Evolutionary conservation across 2,329 filamentous ascomycete genomes (phyloP).

Genomic region (Phoma sp.): DNA sequence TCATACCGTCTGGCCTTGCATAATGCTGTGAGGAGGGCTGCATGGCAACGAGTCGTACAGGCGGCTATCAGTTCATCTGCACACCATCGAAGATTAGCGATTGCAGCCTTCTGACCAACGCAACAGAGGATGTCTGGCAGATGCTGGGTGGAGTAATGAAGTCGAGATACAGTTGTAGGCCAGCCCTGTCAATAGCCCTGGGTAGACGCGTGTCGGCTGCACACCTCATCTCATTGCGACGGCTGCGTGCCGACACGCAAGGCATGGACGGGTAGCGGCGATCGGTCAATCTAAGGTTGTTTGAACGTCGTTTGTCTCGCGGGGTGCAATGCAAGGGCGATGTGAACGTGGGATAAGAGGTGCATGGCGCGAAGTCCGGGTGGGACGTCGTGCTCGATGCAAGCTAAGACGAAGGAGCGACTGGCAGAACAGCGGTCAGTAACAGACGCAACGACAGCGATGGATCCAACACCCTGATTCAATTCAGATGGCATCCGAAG

Average conservation of each 20-base stretch:
- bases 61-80: not conserved
- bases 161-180: slow-evolving; percentile 9
- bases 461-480: no score
- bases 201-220: slow-evolving; percentile 9
- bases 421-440: slow-evolving; percentile 5
- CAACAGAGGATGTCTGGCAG: not conserved
- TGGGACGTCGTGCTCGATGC: not conserved
- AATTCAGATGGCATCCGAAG: no score
- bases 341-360: not conserved
- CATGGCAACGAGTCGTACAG: not conserved
- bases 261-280: slow-evolving; percentile 3
- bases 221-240: slow-evolving; percentile 15
- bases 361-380: not conserved
- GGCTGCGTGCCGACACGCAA: slow-evolving; percentile 8
- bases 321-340: slow-evolving; percentile 1
- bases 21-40: slow-evolving; percentile 6
- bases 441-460: not conserved
- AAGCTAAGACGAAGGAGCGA: not conserved
- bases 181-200: slow-evolving; percentile 1
- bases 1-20: slow-evolving; percentile 15
- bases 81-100: not conserved
- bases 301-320: slow-evolving; percentile 6
- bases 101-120: not conserved
- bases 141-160: not conserved
- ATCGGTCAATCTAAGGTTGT: slow-evolving; percentile 11